Evolutionary conservation across 2,329 filamentous ascomycete species (phyloP), one percentile per base, ranked within the genome.

Genomic region (Pestalotiopsis sp.): DNA sequence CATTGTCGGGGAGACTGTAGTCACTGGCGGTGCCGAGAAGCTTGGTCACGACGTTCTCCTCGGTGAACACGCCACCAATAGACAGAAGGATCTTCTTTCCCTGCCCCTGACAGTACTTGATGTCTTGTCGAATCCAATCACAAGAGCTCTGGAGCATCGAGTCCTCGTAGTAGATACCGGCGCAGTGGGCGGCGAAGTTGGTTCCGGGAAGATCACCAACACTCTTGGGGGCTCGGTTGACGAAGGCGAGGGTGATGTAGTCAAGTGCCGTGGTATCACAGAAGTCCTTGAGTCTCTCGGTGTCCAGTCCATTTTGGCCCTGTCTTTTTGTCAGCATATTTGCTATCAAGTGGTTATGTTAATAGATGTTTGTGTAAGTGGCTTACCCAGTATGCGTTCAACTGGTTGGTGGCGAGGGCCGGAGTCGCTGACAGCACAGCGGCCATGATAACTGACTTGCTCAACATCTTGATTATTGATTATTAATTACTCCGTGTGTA

Each of bases 71-170:
- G 20, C 90, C 90, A 59, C 90, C 90, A 61, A 92, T 84, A 13
- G 90, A 91, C 31, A 92, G 82, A 57, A 91, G 78, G 65, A 92
- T 85, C 70, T 89, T 91, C 79, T 91, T 91, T 67, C 85, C 85
- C 67, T 85, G 78, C 4, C 76, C 71, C 75, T 91, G 88, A 77
- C 90, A 92, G 36, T 81, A 74, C 59, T 76, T 71, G 66, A 82
- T 77, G 45, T 80, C 80, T 20, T 72, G 72, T 17, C 76, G 23
- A 17, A 67, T 61, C 17, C 11, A 49, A 9, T 36, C n/a, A 55
- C 65, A 67, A 38, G 17, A 31, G 65, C 59, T 63, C 23, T 31
- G 45, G 49, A 65, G 64, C 36, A 72, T 69, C 12, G 81, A 79
- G 66, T 76, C 73, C 25, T 67, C 68, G 70, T 81, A 81, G 67